Evolutionary conservation across 2,329 filamentous ascomycete genomes (phyloP), one percentile per base, ranked within the genome.

Genomic region (Penicillium digitatum): DNA sequence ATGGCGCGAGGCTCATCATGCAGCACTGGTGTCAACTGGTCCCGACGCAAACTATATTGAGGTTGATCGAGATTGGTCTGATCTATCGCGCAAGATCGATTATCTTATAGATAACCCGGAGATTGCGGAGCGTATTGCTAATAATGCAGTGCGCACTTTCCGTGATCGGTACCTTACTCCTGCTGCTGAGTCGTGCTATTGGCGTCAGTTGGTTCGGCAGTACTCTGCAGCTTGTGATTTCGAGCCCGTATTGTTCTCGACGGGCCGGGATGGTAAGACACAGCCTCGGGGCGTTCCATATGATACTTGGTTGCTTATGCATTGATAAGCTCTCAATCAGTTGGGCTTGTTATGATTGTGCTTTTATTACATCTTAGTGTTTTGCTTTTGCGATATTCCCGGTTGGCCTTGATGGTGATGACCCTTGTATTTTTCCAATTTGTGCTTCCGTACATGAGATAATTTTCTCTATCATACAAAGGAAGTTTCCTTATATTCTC

Each of bases 161-260:
- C 73, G 80, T 3, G 79, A 82, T 60, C 69, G 78, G 3, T 82
- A 82, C 61, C 67, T 82, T 29, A 82, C 80, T 1, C 79, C 79
- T 1, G 79, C 80, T 3, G 80, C 81, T 1, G 78, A 82, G 65
- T 75, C 77, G 3, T 83, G 80, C 58, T 83, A 83, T 59, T 83
- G 81, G 81, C 72, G 81, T 11, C 71, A 76, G 43, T 62, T 81
- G 55, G 69, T 81, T 27, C 61, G 67, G 27, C 61, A 62, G 50
- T 76, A 74, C 62, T 71, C 67, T 8, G 62, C 67, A 10, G 67
- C 67, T 9, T 74, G 74, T 37, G 75, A 74, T 42, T 77, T 77
- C 56, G 70, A 75, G 63, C 71, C 76, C 3, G 62, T 72, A 12
- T 59, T 74, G 39, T 71, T 72, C 55, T 60, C 61, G 10, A 60